These are phyloP conservation scores for Mollisiaceae sp. DNA, from an alignment of 2,329 filamentous ascomycete species.

Conservation along the genomic window DNA sequence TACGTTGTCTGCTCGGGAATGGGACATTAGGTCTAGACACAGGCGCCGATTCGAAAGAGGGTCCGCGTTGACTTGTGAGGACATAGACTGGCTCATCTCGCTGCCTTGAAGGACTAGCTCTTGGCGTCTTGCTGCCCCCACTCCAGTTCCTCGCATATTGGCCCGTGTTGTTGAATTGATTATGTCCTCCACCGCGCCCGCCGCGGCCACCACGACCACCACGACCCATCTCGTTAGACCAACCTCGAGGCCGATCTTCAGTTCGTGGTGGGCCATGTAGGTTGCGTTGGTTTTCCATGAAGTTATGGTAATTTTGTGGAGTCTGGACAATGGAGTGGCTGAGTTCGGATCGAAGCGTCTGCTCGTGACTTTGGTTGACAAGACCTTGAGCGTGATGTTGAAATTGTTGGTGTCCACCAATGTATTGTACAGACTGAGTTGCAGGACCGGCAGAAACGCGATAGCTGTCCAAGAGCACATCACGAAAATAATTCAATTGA, in stretches of 20 bases:
- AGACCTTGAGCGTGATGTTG: background rate
- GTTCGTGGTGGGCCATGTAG: background rate
- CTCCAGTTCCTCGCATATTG: background rate
- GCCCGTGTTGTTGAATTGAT: constrained; percentile 1
- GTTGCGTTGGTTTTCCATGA: constrained; percentile 4
- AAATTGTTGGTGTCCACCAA: background rate
- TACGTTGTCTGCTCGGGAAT: background rate
- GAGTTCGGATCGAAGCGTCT: background rate
- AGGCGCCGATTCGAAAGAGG: background rate
- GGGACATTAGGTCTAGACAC: background rate
- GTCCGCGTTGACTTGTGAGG: constrained; percentile 5
- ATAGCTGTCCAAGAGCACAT: background rate
- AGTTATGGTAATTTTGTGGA: background rate
- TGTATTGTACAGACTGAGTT: background rate
- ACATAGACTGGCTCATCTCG: constrained; percentile 23
- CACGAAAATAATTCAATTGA: constrained; percentile 1
- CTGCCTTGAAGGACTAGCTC: constrained; percentile 5
- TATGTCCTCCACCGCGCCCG: background rate
- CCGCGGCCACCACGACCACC: constrained; percentile 6
- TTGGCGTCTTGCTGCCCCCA: too few species aligned
- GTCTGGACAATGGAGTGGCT: background rate
- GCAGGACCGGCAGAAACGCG: background rate
- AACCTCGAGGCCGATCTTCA: constrained; percentile 18
- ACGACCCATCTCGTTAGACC: constrained; percentile 24
- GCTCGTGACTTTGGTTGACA: background rate